Percentiles rank a stretch among this genome's conserved stretches.
Conservation (phyloP, 345 rosid genomes). For the Arabidopsis suecica region DNA sequence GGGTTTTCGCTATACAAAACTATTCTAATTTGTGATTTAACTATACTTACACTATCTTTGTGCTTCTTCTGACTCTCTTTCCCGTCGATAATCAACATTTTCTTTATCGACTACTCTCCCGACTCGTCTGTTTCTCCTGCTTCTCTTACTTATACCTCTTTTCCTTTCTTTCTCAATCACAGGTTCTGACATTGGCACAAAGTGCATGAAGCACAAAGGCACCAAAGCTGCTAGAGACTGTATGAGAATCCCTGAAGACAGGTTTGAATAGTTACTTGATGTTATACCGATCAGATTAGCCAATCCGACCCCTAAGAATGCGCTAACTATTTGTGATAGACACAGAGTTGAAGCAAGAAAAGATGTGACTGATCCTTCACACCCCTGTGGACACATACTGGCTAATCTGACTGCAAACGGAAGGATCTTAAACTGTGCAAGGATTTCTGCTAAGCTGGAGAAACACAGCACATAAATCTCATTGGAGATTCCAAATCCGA, state of each 20-base stretch:
- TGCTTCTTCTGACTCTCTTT: constrained; percentile 67
- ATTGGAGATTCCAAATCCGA: constrained; percentile 68
- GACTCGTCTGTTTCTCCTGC: constrained; percentile 60
- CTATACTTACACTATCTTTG: constrained; percentile 28
- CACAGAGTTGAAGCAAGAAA: constrained; percentile 76
- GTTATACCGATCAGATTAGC: constrained; percentile 74
- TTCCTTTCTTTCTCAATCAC: constrained; percentile 54
- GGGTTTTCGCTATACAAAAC: neutral
- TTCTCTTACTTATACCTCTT: constrained; percentile 57
- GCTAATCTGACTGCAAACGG: constrained; percentile 73
- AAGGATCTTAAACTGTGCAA: constrained; percentile 84
- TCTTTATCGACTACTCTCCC: constrained; percentile 59
- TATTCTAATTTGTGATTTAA: constrained; percentile 3
- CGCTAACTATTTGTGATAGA: constrained; percentile 78
- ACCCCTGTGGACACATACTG: constrained; percentile 77
- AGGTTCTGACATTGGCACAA: constrained; percentile 57
- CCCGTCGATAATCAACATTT: constrained; percentile 50
- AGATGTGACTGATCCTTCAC: constrained; percentile 90
- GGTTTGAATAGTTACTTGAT: constrained; percentile 61
- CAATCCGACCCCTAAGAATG: constrained; percentile 73
- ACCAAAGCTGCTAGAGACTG: constrained; percentile 75
- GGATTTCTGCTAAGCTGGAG: constrained; percentile 76
- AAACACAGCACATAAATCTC: constrained; percentile 69
- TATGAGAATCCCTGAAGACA: constrained; percentile 60
- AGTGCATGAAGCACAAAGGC: constrained; percentile 66